Base-by-base conservation (phyloP, 768 basidiomycete species). In the Leucosporidium yakuticum region DNA sequence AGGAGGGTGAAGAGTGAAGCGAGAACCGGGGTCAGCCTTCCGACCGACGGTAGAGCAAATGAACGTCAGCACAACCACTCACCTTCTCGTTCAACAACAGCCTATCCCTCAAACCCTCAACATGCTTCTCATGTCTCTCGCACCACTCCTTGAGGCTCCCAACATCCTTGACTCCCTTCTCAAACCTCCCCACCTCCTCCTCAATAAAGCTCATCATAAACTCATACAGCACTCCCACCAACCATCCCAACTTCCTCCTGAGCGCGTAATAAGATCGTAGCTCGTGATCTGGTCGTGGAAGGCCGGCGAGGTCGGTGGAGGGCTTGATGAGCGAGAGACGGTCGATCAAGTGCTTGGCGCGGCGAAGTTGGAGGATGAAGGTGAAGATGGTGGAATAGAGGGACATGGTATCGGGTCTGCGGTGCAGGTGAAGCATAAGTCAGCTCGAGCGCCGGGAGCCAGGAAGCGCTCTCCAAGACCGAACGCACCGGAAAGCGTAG, bases 311-410 rank as follows among this genome's bases (percentile, higher is more conserved):
- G 57, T 36, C 34, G 57, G 53, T 29, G 9, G 39, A 44, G 14
- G 53, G 53, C 53, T 54, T 54, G 36, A 39, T 25, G 23, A 58
- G 57, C 2, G 57, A 58, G 36, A 58, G 57, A 15, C 57, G 57
- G 20, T 58, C 57, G 34, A 58, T 36, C 5, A 58, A 36, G 57
- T 58, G 57, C 29, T 58, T 58, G 8, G 57, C 57, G 57, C 57
- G 57, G 9, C 57, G 57, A 36, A 58, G 34, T 58, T 58, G 57
- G 11, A 58, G 57, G 57, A 58, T 34, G 57, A 58, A 58, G 34
- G 57, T 58, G 34, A 36, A 58, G 23, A 58, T 58, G 21, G 31
- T 2, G 17, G 34, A 34, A 36, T 58, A 58, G n/a, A 32, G 23
- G 14, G 7, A 1, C 57, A 58, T 58, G 23, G 57, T 58, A 2